Conservation (phyloP, 768 basidiomycete species). For the Tulasnella sp. region DNA sequence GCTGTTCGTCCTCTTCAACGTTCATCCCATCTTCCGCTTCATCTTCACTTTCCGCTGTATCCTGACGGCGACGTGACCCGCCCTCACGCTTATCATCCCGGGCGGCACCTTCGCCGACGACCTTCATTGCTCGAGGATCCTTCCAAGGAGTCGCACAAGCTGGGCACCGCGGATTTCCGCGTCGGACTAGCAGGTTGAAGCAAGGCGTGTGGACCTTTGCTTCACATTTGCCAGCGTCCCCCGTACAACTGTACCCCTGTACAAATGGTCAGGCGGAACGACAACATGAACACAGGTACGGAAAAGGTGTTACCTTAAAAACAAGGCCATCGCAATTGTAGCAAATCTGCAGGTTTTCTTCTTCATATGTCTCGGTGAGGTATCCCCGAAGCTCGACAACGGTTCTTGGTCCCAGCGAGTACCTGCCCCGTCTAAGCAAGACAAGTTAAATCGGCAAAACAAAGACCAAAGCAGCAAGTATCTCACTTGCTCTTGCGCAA, state of each 20-base stretch:
- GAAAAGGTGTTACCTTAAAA: constrained; percentile 28
- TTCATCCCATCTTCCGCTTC: constrained; percentile 34
- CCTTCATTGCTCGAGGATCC: constrained; percentile 24
- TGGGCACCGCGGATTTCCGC: constrained; percentile 49
- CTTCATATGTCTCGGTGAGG: constrained; percentile 66
- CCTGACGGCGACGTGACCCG: constrained; percentile 36
- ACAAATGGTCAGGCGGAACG: background rate
- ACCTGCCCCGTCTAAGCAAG: constrained; percentile 49
- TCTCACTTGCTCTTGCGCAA: constrained; percentile 57
- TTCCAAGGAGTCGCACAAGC: constrained; percentile 57
- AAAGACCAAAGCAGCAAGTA: background rate
- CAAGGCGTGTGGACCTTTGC: constrained; percentile 63
- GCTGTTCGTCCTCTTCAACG: constrained; percentile 27
- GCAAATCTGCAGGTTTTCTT: constrained; percentile 64
- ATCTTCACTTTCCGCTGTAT: constrained; percentile 35
- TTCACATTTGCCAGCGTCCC: constrained; percentile 33
- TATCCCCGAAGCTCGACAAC: constrained; percentile 71
- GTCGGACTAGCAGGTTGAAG: constrained; percentile 47
- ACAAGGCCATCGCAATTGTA: constrained; percentile 67
- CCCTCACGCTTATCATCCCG: constrained; percentile 47
- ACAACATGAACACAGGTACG: background rate
- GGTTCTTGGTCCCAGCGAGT: constrained; percentile 70
- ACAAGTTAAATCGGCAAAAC: background rate
- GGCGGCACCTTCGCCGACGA: constrained; percentile 62
- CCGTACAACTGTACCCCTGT: constrained; percentile 10